Base-by-base conservation (phyloP, 139 green algal species). In the Chlamydomonas sphaeroides region DNA sequence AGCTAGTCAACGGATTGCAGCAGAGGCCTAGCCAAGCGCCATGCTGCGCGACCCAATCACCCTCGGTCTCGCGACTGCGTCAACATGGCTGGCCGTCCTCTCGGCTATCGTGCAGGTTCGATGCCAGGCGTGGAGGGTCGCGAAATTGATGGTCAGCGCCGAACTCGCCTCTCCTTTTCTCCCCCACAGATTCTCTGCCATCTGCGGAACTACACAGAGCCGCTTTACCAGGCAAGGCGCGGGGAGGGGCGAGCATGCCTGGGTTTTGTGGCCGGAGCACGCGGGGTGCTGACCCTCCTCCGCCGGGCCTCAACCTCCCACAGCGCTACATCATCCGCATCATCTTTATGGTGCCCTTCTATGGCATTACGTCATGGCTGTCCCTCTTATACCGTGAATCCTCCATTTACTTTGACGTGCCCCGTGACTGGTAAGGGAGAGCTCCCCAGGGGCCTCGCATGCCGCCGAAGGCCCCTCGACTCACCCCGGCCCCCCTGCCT, bases 321-420 rank as follows among this genome's bases (percentile, higher is more conserved):
- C 94, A 99, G 94, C 87, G 97, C 30, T 98, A 97, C 91, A 99
- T 99, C 80, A 94, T 99, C 61, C 92, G 97, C 38, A 98, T 99
- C 76, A 95, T 99, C 28, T 99, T 99, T 83, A 97, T 99, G 82
- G 95, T 99, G 15, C 97, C 97, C 5, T 91, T 98, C 33, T 99
- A 98, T 83, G 88, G 93, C 15, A 71, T 96, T 4, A 90, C 87
- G 41, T 98, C 95, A 8, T 97, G 94, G 53, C 84, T 93, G 0
- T 96, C 95, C 8, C 90, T 99, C 8, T 61, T 94, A 2, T 89
- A 93, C 39, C 79, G 80, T 2, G 59, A 95, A 23, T 65, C 89
- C 0, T 90, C 94, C n/a, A 94, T 98, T 25, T 99, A 96, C 61
- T 96, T 97, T 80, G 94, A 96, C 69, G 97, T 95, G 2, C 85